Percentiles rank a stretch among this genome's conserved stretches.
Conservation (phyloP, 192 early-diverging fungal genomes). For the Podila clonocystis region DNA sequence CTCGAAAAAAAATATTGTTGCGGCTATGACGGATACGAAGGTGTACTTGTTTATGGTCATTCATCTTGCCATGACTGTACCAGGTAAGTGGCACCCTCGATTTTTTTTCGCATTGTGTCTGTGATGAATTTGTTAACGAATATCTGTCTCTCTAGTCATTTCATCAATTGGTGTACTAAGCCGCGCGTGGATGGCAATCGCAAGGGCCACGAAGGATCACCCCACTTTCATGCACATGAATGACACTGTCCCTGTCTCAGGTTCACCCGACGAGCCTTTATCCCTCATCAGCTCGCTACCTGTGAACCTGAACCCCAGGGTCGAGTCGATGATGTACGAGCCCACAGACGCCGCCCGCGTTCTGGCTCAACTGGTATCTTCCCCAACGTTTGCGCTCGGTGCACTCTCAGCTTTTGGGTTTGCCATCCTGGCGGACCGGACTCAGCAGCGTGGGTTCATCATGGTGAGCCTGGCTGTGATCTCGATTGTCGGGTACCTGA, state of each 20-base stretch:
- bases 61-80: conserved; percentile 13
- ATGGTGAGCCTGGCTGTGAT: conserved; percentile 17
- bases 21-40: conserved; percentile 29
- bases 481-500: conserved; percentile 19
- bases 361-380: conserved; percentile 21
- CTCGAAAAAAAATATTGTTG: conserved; percentile 16
- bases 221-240: not conserved
- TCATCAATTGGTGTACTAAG: conserved; percentile 13
- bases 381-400: conserved; percentile 15
- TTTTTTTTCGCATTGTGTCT: not conserved
- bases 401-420: conserved; percentile 19
- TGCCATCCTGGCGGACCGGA: conserved; percentile 31
- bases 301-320: conserved; percentile 1
- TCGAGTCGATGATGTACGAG: conserved; percentile 12
- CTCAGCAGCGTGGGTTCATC: conserved; percentile 30
- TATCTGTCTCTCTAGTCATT: conserved; percentile 8
- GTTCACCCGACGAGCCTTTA: not conserved
- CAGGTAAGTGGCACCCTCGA: not conserved
- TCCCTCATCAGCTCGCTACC: conserved; percentile 3
- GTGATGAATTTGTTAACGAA: not conserved
- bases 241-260: not conserved
- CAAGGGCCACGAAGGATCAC: conserved; percentile 11
- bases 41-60: conserved; percentile 41
- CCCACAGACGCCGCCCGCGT: conserved; percentile 19
- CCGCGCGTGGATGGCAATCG: conserved; percentile 34